phyloP scores from a whole-genome alignment of 495 filamentous ascomycete species.

The Cryomyces minteri region DNA sequence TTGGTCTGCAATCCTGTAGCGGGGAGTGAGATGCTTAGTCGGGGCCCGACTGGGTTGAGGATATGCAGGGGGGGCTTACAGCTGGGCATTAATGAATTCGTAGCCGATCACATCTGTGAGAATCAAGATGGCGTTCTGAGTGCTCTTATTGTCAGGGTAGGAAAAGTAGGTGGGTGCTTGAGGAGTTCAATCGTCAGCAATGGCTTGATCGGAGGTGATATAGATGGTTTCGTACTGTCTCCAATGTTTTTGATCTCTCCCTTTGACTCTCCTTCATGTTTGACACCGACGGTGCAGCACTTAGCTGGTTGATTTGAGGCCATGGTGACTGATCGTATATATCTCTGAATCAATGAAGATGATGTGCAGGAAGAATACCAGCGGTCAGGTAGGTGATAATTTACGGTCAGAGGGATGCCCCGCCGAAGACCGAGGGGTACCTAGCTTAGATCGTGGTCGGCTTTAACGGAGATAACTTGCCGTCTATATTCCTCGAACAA shows the following conservation, averaged over 20 bases:
- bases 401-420: too few species aligned
- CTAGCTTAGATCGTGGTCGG: too few species aligned
- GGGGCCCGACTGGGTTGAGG: not conserved
- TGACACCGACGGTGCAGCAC: constrained; percentile 27
- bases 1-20: constrained; percentile 49
- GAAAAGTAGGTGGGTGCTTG: constrained; percentile 27
- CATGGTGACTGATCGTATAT: too few species aligned
- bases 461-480: too few species aligned
- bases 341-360: not conserved
- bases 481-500: too few species aligned
- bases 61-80: constrained; percentile 21
- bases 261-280: constrained; percentile 23
- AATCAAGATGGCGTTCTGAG: constrained; percentile 24
- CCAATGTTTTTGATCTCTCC: constrained; percentile 24
- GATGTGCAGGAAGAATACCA: too few species aligned
- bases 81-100: constrained; percentile 58
- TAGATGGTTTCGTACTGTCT: constrained; percentile 12
- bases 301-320: constrained; percentile 23
- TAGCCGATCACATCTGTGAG: constrained; percentile 27
- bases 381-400: too few species aligned
- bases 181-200: not conserved
- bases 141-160: constrained; percentile 22
- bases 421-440: too few species aligned
- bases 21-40: constrained; percentile 1
- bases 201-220: not conserved